Conservation (phyloP, 2,329 filamentous ascomycete species). For the Paecilomyces niveus region DNA sequence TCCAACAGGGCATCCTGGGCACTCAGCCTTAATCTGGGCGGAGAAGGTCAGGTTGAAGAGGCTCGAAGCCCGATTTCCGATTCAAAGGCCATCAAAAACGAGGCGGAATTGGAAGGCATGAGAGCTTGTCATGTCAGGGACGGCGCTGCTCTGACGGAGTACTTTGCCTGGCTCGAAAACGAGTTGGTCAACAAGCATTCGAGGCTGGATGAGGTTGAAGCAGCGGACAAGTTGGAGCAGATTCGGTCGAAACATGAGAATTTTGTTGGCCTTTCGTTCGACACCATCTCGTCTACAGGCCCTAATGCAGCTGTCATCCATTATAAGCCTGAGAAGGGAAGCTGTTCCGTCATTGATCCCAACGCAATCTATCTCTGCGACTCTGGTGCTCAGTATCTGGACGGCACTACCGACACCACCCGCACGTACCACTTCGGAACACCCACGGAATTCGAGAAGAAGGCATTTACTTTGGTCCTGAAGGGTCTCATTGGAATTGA, state of each 20-base stretch:
- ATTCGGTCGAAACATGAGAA: constrained; percentile 54
- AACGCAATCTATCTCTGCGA: constrained; percentile 88
- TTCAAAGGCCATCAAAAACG: constrained; percentile 91
- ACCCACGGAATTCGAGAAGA: constrained; percentile 74
- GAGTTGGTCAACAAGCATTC: constrained; percentile 68
- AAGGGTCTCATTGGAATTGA: constrained; percentile 92
- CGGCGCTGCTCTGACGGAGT: constrained; percentile 82
- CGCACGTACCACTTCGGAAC: constrained; percentile 86
- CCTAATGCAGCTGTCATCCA: constrained; percentile 92
- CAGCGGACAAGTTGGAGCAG: constrained; percentile 80
- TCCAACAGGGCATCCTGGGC: constrained; percentile 93
- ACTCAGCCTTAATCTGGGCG: constrained; percentile 75
- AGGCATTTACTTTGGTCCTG: constrained; percentile 86
- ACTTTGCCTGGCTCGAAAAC: constrained; percentile 94
- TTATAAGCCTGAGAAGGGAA: constrained; percentile 80
- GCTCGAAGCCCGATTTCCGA: constrained; percentile 79
- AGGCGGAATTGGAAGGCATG: constrained; percentile 86
- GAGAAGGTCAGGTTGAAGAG: constrained; percentile 78
- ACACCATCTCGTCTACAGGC: constrained; percentile 92
- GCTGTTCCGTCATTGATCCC: constrained; percentile 76
- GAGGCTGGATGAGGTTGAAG: constrained; percentile 77
- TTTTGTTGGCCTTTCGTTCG: constrained; percentile 87
- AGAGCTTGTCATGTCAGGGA: constrained; percentile 87
- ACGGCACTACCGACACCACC: constrained; percentile 94
- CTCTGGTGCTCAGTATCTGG: constrained; percentile 90